Base-by-base conservation (phyloP, 2,329 filamentous ascomycete genomes). In the Clonostachys rosea region DNA sequence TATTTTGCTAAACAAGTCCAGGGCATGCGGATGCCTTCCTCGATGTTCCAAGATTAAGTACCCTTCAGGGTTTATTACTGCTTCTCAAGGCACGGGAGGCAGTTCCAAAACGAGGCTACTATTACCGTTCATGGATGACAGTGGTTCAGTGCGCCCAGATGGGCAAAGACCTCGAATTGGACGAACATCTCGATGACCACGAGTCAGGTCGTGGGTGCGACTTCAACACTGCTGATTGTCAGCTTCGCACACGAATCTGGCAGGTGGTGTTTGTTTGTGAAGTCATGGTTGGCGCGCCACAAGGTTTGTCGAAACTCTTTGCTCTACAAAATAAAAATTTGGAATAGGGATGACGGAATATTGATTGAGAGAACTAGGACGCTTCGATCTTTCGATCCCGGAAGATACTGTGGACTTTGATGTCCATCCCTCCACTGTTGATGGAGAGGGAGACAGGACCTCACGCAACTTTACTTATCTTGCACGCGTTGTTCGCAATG, bases 111-210 rank as follows among this genome's bases (percentile, higher is more conserved):
- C 84, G 89, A 50, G 94, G 94, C 2, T 97, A 97, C 62, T 97
- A 94, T 65, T 97, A 94, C 67, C 85, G 92, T 36, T 97, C 94
- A 1, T 97, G 94, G 92, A 95, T 96, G 83, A 89, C 88, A 6
- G 83, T 95, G 17, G 92, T 96, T 46, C 89, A 91, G 50, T 90
- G 92, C 52, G 86, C 95, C 8, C 86, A 91, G 42, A 96, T 97
- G 89, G 90, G 84, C 24, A 94, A 95, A 59, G 92, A 96, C 61
- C 74, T 97, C 34, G 89, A 91, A 17, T 73, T 97, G 6, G 85
- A 96, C 60, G 90, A 96, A 53, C 92, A 97, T 67, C 83, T 83
- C 51, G 84, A 87, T 49, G 81, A 84, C 41, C 94, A 97, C 63
- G 78, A 85, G 52, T 79, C 81, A 45, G 88, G 86, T 18, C 79